A percentile compares a stretch with the other conserved stretches of the same genome.
phyloP scores from a whole-genome alignment of 805 yeast genomes.

The Ogataea henricii region DNA sequence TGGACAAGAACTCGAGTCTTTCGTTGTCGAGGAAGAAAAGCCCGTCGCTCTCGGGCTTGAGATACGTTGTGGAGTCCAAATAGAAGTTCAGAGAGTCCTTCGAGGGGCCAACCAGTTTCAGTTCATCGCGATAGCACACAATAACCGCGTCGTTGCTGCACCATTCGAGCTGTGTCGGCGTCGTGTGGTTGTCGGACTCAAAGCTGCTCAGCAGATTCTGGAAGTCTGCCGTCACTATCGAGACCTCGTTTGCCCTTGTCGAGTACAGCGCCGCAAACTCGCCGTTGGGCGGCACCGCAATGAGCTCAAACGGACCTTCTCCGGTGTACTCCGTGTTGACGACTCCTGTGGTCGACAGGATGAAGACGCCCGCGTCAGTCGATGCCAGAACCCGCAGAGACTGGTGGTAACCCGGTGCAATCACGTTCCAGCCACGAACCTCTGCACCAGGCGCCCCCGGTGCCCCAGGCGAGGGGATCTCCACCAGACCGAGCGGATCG shows the following conservation, averaged over 20 bases:
- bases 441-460: too few species aligned
- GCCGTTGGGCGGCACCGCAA: slow-evolving; percentile 49
- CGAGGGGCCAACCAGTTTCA: slow-evolving; percentile 72
- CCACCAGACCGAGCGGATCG: slow-evolving; percentile 1
- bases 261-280: slow-evolving; percentile 52
- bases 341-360: slow-evolving; percentile 4
- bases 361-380: slow-evolving; percentile 13
- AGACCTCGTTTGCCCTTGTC: slow-evolving; percentile 40
- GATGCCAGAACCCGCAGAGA: slow-evolving; percentile 21
- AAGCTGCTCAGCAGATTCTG: slow-evolving; percentile 46
- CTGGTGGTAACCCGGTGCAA: slow-evolving; percentile 23
- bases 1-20: slow-evolving; percentile 60
- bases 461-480: background rate
- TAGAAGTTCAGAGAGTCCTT: slow-evolving; percentile 58
- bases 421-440: slow-evolving; percentile 25
- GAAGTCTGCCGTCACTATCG: slow-evolving; percentile 52
- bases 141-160: slow-evolving; percentile 84
- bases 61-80: slow-evolving; percentile 42
- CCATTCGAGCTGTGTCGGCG: slow-evolving; percentile 65
- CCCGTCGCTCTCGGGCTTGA: slow-evolving; percentile 67
- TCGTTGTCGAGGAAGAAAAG: slow-evolving; percentile 60
- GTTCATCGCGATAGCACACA: slow-evolving; percentile 56
- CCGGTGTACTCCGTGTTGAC: slow-evolving; percentile 13
- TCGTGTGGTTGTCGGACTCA: slow-evolving; percentile 35
- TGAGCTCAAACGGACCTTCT: slow-evolving; percentile 19